Evolutionary conservation across 225 moss, liverwort and hornwort genomes (phyloP).

Genomic region (Asterella californica): DNA sequence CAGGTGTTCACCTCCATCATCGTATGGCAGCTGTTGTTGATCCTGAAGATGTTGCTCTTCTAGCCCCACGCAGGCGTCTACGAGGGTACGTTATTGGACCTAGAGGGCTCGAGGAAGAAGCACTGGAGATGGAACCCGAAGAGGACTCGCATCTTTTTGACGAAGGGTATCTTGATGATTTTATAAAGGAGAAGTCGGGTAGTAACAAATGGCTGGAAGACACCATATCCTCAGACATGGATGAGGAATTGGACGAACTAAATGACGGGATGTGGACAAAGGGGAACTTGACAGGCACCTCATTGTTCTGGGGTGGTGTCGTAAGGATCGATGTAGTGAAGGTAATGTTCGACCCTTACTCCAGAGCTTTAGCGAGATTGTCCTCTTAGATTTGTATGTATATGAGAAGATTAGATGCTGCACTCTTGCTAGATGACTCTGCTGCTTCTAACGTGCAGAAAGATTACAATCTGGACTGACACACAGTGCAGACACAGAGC

Average conservation of each 20-base stretch:
- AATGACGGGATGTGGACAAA: conserved; percentile 24
- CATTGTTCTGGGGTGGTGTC: conserved; percentile 53
- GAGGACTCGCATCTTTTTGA: conserved; percentile 49
- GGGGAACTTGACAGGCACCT: conserved; percentile 30
- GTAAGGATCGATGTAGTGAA: conserved; percentile 48
- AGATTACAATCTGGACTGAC: too few species aligned
- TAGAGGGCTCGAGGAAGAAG: conserved; percentile 32
- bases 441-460: too few species aligned
- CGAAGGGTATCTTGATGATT: conserved; percentile 51
- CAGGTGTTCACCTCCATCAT: conserved; percentile 98
- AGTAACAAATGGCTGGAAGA: conserved; percentile 12
- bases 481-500: too few species aligned
- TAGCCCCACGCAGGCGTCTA: conserved; percentile 83
- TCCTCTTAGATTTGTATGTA: neutral
- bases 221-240: conserved; percentile 1
- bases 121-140: conserved; percentile 21
- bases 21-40: conserved; percentile 92
- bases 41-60: conserved; percentile 70
- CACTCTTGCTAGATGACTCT: too few species aligned
- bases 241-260: conserved; percentile 18
- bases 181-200: conserved; percentile 25
- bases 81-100: conserved; percentile 70
- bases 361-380: neutral
- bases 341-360: conserved; percentile 14
- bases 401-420: too few species aligned